phyloP scores from a whole-genome alignment of 2,329 filamentous ascomycete genomes.

The Cladosporium austrohemisphaericum region DNA sequence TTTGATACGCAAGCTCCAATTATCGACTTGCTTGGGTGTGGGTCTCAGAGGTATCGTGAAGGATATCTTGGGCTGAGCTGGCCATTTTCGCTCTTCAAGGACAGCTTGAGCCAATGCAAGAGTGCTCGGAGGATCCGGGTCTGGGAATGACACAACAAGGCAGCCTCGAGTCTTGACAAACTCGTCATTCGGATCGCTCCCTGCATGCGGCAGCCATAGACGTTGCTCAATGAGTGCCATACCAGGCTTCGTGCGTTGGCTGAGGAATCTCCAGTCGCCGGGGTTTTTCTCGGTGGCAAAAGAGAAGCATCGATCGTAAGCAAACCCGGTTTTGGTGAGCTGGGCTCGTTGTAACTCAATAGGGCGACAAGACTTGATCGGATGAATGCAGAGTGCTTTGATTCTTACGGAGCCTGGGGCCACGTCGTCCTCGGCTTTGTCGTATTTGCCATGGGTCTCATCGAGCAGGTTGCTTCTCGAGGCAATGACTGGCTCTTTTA shows the following conservation, averaged over 20 bases:
- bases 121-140: background rate
- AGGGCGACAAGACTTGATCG: slow-evolving; percentile 2
- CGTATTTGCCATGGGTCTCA: background rate
- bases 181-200: background rate
- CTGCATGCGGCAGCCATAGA: background rate
- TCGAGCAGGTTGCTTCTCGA: background rate
- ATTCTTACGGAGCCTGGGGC: background rate
- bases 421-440: background rate
- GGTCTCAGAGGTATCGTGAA: slow-evolving; percentile 1
- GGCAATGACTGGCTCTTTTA: too few relatives aligned
- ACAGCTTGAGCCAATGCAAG: background rate
- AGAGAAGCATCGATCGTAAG: slow-evolving; percentile 2
- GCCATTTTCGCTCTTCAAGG: background rate
- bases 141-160: background rate
- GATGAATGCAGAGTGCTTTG: slow-evolving; percentile 4
- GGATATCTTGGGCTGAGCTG: background rate
- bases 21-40: background rate
- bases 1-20: background rate
- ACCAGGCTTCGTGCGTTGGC: background rate
- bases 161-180: background rate
- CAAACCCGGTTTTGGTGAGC: slow-evolving; percentile 4
- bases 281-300: background rate
- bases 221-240: slow-evolving; percentile 2
- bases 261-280: background rate
- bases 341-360: background rate